These are phyloP conservation scores for Cubamyces lactineus DNA, from an alignment of 768 basidiomycete species.

Conservation along the genomic window DNA sequence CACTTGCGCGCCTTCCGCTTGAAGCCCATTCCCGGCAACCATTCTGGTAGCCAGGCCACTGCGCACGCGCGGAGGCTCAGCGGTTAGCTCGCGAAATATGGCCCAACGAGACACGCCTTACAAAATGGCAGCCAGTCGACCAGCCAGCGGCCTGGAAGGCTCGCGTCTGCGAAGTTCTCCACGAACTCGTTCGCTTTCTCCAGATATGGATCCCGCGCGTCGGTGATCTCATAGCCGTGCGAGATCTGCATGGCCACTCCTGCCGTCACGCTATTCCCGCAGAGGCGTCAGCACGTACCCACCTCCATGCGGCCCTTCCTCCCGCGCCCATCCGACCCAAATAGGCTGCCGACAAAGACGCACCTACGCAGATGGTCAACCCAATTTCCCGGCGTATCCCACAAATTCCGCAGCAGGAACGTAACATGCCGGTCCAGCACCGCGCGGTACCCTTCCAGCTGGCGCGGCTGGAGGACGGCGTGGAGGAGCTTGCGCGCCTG, in stretches of 20 bases:
- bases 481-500: conserved; percentile 10
- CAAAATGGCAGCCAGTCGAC: conserved; percentile 21
- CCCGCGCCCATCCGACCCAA: no score
- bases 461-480: conserved; percentile 3
- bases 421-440: background rate
- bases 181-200: conserved; percentile 7
- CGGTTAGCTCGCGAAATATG: background rate
- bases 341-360: background rate
- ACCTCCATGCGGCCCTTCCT: no score
- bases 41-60: conserved; percentile 31
- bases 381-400: conserved; percentile 55
- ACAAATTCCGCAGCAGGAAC: conserved; percentile 7
- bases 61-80: background rate
- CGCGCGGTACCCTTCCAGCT: background rate
- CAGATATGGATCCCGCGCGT: background rate
- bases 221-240: conserved; percentile 4
- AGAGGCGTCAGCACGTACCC: no score
- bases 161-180: conserved; percentile 9
- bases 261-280: background rate
- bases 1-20: conserved; percentile 24
- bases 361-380: conserved; percentile 46
- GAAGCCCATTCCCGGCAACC: conserved; percentile 32
- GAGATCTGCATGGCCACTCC: conserved; percentile 16
- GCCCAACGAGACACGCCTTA: background rate
- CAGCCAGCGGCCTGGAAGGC: background rate